Evolutionary conservation across 1,284 basidiomycete species (phyloP), one percentile per base, ranked within the genome.

Genomic region (Leccinum proliferum): DNA sequence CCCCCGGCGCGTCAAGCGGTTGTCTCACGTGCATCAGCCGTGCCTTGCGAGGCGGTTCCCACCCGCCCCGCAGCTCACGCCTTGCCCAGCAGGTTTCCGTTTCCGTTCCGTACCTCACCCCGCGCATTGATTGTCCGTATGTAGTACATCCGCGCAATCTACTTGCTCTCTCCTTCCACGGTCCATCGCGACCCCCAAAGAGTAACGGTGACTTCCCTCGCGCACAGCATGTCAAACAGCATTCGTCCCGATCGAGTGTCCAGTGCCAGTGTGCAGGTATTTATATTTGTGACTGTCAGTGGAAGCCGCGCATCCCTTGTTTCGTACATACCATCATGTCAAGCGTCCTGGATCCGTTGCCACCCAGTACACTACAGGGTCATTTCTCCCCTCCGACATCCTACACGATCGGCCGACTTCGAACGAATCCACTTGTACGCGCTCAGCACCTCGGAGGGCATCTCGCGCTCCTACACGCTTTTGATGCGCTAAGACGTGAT

Each of bases 391-490:
- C 62, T 18, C 55, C 62, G 3, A 46, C 62, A n/a, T 46, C 48
- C 18, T 57, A 57, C 41, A 57, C 9, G 7, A n/a, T 67, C 10
- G 66, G 66, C 5, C 53, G 32, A 15, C 34, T 3, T n/a, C 59
- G 8, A 46, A 66, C 65, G 3, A 8, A 6, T 2, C 67, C 59
- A 5, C 62, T 67, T 18, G 43, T 67, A 21, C 37, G 6, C 7
- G 35, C 67, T 18, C 37, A 43, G 3, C 58, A 68, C 35, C 65
- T 67, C 3, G 57, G 37, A 57, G 66, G 65, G 4, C 66, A 67
- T 48, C 66, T 67, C n/a, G 46, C 57, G 14, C 46, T 67, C 59
- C 35, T 67, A 3, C 52, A 39, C 14, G 67, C 65, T 7, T 67
- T 67, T 39, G 50, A 60, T 35, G 15, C 53, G 1, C 60, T 67